Conservation (phyloP, 345 rosid species). For the Sisymbrium irio region DNA sequence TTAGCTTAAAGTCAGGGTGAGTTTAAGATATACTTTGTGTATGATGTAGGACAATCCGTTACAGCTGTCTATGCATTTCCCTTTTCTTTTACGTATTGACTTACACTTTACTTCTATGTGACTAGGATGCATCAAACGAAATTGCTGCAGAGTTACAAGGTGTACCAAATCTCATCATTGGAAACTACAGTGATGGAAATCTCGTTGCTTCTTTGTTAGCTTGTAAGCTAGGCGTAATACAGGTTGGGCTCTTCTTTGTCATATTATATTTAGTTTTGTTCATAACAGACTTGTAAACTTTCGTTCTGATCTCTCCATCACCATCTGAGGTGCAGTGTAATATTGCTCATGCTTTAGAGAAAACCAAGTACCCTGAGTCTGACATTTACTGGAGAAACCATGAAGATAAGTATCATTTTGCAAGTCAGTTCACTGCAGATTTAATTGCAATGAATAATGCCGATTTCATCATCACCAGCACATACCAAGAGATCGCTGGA, state of each 20-base stretch:
- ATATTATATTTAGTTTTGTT: not conserved
- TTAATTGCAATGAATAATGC: conserved; percentile 58
- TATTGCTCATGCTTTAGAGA: conserved; percentile 60
- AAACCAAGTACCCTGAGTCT: conserved; percentile 59
- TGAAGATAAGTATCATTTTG: conserved; percentile 53
- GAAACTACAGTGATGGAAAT: conserved; percentile 60
- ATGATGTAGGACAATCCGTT: not conserved
- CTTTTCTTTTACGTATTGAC: not conserved
- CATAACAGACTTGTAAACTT: not conserved
- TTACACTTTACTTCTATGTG: conserved; percentile 10
- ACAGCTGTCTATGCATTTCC: not conserved
- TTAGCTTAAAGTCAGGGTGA: not conserved
- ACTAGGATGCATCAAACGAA: conserved; percentile 54
- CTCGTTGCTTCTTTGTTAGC: conserved; percentile 55
- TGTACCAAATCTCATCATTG: conserved; percentile 52
- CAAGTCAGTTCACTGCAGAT: conserved; percentile 57
- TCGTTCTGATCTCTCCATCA: conserved; percentile 7
- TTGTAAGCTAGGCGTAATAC: conserved; percentile 48
- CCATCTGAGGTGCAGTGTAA: conserved; percentile 40
- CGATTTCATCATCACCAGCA: conserved; percentile 57
- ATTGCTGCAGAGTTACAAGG: conserved; percentile 53
- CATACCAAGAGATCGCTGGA: conserved; percentile 56
- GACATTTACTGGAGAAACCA: conserved; percentile 54
- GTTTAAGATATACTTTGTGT: not conserved
- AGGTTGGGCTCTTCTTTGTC: conserved; percentile 21